phyloP scores from a whole-genome alignment of 2,329 filamentous ascomycete species.

The Dendryphion nanum region DNA sequence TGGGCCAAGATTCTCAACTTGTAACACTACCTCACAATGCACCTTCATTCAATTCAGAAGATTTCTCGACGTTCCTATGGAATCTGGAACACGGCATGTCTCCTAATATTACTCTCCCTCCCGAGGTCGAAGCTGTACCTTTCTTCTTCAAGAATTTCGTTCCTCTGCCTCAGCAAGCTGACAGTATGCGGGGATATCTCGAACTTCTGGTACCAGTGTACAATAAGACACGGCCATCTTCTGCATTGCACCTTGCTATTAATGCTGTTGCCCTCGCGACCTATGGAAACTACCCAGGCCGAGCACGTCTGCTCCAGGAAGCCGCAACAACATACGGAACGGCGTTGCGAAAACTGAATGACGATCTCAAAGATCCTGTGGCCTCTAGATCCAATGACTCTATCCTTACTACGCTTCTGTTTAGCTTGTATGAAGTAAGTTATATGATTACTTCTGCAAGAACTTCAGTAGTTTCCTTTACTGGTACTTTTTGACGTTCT shows the following conservation, averaged over 20 bases:
- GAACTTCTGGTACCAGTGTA: conserved; percentile 40
- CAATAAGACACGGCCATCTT: conserved; percentile 30
- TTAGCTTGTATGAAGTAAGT: conserved; percentile 44
- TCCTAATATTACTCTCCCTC: conserved; percentile 24
- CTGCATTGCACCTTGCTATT: conserved; percentile 41
- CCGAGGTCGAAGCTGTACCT: conserved; percentile 38
- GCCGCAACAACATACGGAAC: conserved; percentile 38
- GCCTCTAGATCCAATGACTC: conserved; percentile 38
- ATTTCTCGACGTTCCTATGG: too few species aligned
- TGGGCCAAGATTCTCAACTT: conserved; percentile 16
- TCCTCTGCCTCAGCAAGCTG: conserved; percentile 35
- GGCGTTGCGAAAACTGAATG: conserved; percentile 37
- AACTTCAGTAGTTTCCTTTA: conserved; percentile 15
- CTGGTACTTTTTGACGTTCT: neutral
- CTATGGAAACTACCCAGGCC: conserved; percentile 39
- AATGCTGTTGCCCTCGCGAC: conserved; percentile 39
- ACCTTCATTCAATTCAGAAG: conserved; percentile 23
- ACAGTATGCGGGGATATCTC: conserved; percentile 38
- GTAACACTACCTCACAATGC: conserved; percentile 17
- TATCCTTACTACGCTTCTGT: conserved; percentile 40
- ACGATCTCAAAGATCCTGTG: conserved; percentile 35
- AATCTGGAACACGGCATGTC: conserved; percentile 27
- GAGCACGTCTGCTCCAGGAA: conserved; percentile 30
- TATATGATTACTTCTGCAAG: conserved; percentile 13
- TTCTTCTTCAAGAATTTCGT: conserved; percentile 46